Percentiles rank a stretch among this genome's conserved stretches.
phyloP scores from a whole-genome alignment of 2,329 filamentous ascomycete genomes.

The Cercospora zeina region DNA sequence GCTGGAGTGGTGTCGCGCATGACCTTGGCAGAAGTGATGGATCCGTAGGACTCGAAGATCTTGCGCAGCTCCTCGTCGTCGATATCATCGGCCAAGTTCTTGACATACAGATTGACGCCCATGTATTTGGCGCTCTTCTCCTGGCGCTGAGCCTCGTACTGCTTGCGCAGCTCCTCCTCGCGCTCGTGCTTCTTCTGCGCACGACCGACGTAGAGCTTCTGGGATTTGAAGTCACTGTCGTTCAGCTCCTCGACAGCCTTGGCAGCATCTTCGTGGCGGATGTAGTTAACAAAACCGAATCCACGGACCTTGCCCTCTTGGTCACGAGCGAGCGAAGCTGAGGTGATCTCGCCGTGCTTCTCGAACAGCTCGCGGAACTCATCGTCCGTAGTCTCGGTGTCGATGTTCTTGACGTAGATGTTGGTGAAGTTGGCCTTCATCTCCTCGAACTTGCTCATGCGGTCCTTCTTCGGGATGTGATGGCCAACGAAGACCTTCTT shows the following conservation, averaged over 20 bases:
- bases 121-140: slow-evolving; percentile 99
- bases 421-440: slow-evolving; percentile 99
- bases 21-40: slow-evolving; percentile 98
- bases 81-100: slow-evolving; percentile 95
- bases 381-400: slow-evolving; percentile 79
- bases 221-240: slow-evolving; percentile 84
- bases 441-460: slow-evolving; percentile 99
- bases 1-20: slow-evolving; percentile 78
- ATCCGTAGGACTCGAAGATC: slow-evolving; percentile 86
- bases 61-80: slow-evolving; percentile 97
- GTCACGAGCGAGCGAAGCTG: slow-evolving; percentile 89
- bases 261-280: slow-evolving; percentile 81
- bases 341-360: slow-evolving; percentile 90
- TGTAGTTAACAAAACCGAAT: slow-evolving; percentile 94
- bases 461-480: slow-evolving; percentile 99
- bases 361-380: slow-evolving; percentile 94
- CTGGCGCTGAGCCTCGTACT: slow-evolving; percentile 93
- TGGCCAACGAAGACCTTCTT: slow-evolving; percentile 99
- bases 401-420: slow-evolving; percentile 99
- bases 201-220: slow-evolving; percentile 96
- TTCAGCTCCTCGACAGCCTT: slow-evolving; percentile 90
- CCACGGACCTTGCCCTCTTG: slow-evolving; percentile 94
- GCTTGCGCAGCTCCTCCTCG: slow-evolving; percentile 97
- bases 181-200: slow-evolving; percentile 99
- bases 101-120: slow-evolving; percentile 99